These are phyloP conservation scores for Trypanosoma avium DNA, from an alignment of 208 protist genomes.

Conservation along the genomic window DNA sequence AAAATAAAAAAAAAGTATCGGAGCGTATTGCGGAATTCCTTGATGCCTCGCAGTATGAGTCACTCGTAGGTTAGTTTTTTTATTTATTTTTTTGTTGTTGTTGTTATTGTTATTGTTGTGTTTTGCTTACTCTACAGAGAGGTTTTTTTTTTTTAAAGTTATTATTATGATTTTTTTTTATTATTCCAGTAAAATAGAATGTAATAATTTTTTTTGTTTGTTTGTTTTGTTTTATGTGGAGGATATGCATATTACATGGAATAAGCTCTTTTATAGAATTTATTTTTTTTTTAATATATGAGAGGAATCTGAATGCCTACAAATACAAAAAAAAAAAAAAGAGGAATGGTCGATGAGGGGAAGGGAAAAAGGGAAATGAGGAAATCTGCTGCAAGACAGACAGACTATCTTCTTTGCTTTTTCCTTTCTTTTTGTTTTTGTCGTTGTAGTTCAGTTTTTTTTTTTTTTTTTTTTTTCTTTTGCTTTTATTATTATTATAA, in stretches of 20 bases:
- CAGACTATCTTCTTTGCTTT: background rate
- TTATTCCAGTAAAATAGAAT: background rate
- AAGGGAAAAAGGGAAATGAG: background rate
- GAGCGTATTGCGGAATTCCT: slow-evolving; percentile 53
- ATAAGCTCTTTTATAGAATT: too few species aligned
- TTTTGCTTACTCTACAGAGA: too few species aligned
- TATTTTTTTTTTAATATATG: background rate
- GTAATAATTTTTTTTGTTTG: background rate
- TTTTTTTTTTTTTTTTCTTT: slow-evolving; percentile 26
- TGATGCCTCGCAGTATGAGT: slow-evolving; percentile 5
- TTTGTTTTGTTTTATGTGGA: too few species aligned
- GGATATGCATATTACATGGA: too few species aligned
- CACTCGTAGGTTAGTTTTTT: background rate
- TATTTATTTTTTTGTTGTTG: background rate
- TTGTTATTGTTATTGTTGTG: background rate
- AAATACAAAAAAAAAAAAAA: background rate
- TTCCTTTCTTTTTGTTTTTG: slow-evolving; percentile 9
- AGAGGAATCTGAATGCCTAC: too few species aligned
- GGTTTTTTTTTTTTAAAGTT: too few species aligned
- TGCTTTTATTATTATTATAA: slow-evolving; percentile 10
- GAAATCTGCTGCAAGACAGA: too few species aligned
- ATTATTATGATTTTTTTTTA: slow-evolving; percentile 10
- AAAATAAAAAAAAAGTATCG: slow-evolving; percentile 46
- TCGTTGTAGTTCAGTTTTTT: background rate
- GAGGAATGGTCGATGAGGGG: background rate